Percentiles rank a stretch among this genome's conserved stretches.
phyloP scores from a whole-genome alignment of 805 yeast genomes.

The Candida suzukii region DNA sequence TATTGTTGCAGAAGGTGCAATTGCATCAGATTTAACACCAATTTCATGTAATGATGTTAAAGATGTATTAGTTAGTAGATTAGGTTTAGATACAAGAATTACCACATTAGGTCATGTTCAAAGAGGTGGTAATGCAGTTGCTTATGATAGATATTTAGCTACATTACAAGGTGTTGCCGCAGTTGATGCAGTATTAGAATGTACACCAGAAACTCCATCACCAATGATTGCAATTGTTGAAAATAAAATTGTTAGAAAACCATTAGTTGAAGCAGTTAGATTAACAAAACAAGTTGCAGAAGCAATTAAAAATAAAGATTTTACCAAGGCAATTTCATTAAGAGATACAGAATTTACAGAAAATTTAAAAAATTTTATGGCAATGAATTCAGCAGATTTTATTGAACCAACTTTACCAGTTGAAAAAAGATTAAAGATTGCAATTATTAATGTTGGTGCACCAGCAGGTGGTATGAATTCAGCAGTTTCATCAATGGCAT shows the following conservation, averaged over 20 bases:
- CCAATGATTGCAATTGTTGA: conserved; percentile 90
- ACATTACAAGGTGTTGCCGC: conserved; percentile 98
- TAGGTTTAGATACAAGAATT: conserved; percentile 90
- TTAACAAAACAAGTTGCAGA: conserved; percentile 85
- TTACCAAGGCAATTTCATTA: conserved; percentile 77
- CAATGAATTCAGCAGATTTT: conserved; percentile 63
- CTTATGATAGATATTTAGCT: conserved; percentile 85
- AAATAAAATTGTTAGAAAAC: conserved; percentile 78
- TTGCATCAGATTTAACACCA: conserved; percentile 72
- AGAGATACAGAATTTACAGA: conserved; percentile 88
- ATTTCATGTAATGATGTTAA: conserved; percentile 77
- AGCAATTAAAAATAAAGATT: conserved; percentile 74
- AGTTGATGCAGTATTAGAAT: conserved; percentile 81
- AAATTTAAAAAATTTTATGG: conserved; percentile 63
- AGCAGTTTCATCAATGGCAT: conserved; percentile 84
- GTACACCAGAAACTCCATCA: conserved; percentile 86
- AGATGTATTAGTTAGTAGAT: conserved; percentile 62
- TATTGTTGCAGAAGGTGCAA: conserved; percentile 97
- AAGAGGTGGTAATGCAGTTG: conserved; percentile 98
- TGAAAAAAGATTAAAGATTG: conserved; percentile 62
- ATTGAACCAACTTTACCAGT: conserved; percentile 53
- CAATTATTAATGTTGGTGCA: conserved; percentile 90
- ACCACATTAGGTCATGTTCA: conserved; percentile 97
- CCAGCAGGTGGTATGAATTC: conserved; percentile 96
- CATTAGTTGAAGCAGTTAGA: conserved; percentile 84